Percentiles rank a stretch among this genome's conserved stretches.
These are phyloP conservation scores for Sanghuangporus weigelae DNA, from an alignment of 1,284 basidiomycete species.

Conservation along the genomic window DNA sequence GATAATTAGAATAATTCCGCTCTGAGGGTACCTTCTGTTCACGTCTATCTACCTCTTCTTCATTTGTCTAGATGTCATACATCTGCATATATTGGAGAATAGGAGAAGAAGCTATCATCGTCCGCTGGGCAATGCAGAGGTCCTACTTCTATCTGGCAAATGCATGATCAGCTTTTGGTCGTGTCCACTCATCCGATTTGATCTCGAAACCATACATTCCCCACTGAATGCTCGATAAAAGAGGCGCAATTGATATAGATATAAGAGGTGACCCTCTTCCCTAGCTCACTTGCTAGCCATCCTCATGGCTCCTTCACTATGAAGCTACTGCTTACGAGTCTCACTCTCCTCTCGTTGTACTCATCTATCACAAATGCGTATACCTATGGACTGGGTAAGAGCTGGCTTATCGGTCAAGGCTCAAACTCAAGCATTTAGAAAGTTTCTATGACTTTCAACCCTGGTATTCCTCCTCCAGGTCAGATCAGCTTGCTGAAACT, in stretches of 20 bases:
- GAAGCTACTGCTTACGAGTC: not conserved
- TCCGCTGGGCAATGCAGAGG: not conserved
- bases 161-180: too few relatives aligned
- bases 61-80: not conserved
- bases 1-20: not conserved
- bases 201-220: too few relatives aligned
- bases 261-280: not conserved
- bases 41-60: not conserved
- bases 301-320: not conserved
- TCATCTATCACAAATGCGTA: not conserved
- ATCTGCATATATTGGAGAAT: too few relatives aligned
- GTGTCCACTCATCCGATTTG: too few relatives aligned
- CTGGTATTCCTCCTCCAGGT: slow-evolving; percentile 11
- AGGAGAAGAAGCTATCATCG: not conserved
- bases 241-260: not conserved
- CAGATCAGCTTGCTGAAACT: slow-evolving; percentile 10
- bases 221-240: not conserved
- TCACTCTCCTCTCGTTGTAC: not conserved
- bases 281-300: not conserved
- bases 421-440: slow-evolving; percentile 12
- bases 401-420: slow-evolving; percentile 11
- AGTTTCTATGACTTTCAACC: slow-evolving; percentile 14
- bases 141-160: too few relatives aligned
- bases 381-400: slow-evolving; percentile 15
- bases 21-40: not conserved